Evolutionary conservation across 2,329 filamentous ascomycete genomes (phyloP), one percentile per base, ranked within the genome.

Genomic region (Monosporascus sp.): DNA sequence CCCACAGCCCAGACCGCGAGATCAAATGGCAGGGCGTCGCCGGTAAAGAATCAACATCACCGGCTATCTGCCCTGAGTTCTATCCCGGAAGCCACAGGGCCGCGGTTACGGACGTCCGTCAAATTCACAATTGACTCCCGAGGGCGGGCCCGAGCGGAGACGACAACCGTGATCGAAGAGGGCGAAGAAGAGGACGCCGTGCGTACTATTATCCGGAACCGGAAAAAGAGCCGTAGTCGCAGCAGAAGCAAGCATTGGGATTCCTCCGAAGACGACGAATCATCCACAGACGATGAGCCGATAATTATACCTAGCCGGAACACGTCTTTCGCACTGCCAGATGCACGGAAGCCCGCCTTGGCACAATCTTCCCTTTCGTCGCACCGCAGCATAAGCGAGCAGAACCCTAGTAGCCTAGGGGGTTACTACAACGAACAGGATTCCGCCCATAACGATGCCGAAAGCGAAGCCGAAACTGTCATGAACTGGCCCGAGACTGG

Each of bases 51-150:
- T 38, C 75, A 80, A 53, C 72, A 79, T 52, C 70, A 75, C 46
- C 75, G 78, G 14, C 65, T 82, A 7, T 74, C 78, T 3, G 77
- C 77, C 51, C 68, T 84, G 14, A 76, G 74, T 1, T 82, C 82
- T 1, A 86, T 86, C 31, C 81, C 82, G 0, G 84, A 86, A 63
- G 68, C 74, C 11, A 64, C 71, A 2, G 69, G 71, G 2, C 69
- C 76, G 1, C 70, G 74, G 49, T 74, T 76, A 38, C 74, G 79
- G 41, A 78, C 81, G 1, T 78, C 82, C 43, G 81, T 86, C 7
- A 82, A 79, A 60, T 84, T 87, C 56, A 83, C 77, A 17, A 85
- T 87, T 56, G 83, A 86, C 61, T 74, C 80, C n/a, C 77, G 78
- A 51, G 84, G 84, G 22, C 76, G 81, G 52, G 81, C 81, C 16